phyloP scores from a whole-genome alignment of 257 asterid species.

The Jacaranda mimosifolia region DNA sequence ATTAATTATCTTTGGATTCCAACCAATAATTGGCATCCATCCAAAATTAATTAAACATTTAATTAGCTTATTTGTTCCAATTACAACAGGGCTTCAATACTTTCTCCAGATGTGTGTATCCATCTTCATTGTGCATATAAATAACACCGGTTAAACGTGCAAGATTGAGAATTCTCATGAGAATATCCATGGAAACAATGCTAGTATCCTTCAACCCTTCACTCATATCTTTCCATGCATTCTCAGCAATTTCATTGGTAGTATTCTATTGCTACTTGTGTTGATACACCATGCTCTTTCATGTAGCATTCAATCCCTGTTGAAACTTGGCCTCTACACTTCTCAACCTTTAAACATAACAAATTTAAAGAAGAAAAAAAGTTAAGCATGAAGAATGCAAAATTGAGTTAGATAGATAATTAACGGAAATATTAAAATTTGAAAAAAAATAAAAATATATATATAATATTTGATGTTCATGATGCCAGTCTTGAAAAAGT shows the following conservation, averaged over 20 bases:
- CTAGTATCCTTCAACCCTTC: slow-evolving; percentile 32
- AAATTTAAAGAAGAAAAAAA: not conserved
- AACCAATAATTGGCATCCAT: no score
- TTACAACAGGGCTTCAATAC: no score
- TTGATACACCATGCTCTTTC: slow-evolving; percentile 29
- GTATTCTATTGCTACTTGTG: slow-evolving; percentile 32
- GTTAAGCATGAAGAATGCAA: not conserved
- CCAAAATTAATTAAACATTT: no score
- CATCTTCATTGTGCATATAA: slow-evolving; percentile 34
- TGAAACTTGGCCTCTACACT: slow-evolving; percentile 38
- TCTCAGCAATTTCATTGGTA: slow-evolving; percentile 31
- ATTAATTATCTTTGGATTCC: no score
- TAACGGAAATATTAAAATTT: no score
- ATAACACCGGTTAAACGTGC: slow-evolving; percentile 25
- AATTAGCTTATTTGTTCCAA: no score
- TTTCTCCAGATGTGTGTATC: slow-evolving; percentile 42
- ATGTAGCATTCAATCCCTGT: slow-evolving; percentile 47
- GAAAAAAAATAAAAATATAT: no score
- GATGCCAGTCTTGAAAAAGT: no score
- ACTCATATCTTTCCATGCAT: slow-evolving; percentile 49
- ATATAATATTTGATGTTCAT: no score
- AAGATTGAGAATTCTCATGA: slow-evolving; percentile 21
- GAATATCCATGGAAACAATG: not conserved
- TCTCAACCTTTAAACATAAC: slow-evolving; percentile 28
- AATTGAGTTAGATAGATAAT: no score